Base-by-base conservation (phyloP, 225 moss, liverwort and hornwort species). In the Pleurozium schreberi region DNA sequence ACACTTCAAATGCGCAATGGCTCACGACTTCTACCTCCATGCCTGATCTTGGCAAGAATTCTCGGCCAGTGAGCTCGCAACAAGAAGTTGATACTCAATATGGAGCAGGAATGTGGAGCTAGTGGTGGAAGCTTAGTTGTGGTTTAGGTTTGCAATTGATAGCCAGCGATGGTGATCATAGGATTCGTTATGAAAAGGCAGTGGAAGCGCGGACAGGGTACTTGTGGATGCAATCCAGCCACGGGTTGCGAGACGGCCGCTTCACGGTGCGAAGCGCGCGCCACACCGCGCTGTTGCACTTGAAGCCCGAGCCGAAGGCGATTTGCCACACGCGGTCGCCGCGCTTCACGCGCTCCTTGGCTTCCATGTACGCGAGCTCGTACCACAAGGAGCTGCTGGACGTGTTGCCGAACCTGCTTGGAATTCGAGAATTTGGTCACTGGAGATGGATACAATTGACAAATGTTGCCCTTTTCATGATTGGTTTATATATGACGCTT, bases 251-350 rank as follows among this genome's bases (percentile, higher is more conserved):
- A 28, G 33, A 49, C 11, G 93, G 90, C 21, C 64, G 89, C 89
- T 92, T 93, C 71, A 93, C 85, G 47, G 90, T 92, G 82, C 90
- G 92, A 52, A 93, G 93, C 18, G 93, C 90, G 52, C 89, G 90
- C 93, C 93, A 93, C 85, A 93, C 93, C 11, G 86, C 92, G 75
- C 93, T 93, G 83, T 93, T 93, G 90, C 93, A 93, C 87, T 93
- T 93, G 89, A 93, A 93, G 22, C 93, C 93, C 13, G 93, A 93
- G 73, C 93, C 93, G 79, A 93, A 93, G 26, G 93, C 93, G 61
- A 93, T 93, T 43, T 93, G 93, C 93, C 93, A 93, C 67, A 93
- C 89, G 53, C 93, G 93, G 88, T 93, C 93, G 58, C 92, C 92
- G 47, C 93, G 87, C 85, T 83, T 90, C 83, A 93, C 80, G 5